Evolutionary conservation across 75 land plant genomes (phyloP), one percentile per base, ranked within the genome.

Genomic region (Isoetes taiwanensis): DNA sequence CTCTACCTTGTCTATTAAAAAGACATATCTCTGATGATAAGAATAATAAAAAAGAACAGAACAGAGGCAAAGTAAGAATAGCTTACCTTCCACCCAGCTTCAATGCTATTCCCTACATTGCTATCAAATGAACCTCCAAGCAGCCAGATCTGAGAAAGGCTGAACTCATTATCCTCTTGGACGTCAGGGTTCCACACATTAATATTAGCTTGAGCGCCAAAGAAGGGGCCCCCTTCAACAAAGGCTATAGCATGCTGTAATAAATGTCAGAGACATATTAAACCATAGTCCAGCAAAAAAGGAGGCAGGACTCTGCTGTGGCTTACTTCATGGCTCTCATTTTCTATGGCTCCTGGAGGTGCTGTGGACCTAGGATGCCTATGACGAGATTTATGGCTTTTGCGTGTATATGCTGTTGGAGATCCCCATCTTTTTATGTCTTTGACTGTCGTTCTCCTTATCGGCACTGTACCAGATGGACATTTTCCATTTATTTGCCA

Each of bases 81-180:
- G 4, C 50, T 46, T 46, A 46, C 50, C 23, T 46, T 16, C 50
- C 50, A 46, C n/a, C 50, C 50, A n/a, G 50, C 50, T n/a, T 46
- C 50, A 4, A 46, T 46, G 50, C 50, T 46, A 23, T 46, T 46
- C 12, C 50, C 50, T 46, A 23, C 25, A 46, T 19, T 19, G 6
- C 50, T 23, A n/a, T n/a, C n/a, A n/a, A 46, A n/a, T 37, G 39
- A 9, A 37, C 39, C 39, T 9, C 39, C 39, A 4, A 46, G 16
- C 8, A 46, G 16, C 50, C 50, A 46, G 12, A 46, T 23, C 23
- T 46, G 50, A 6, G 50, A 46, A 23, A 46, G 50, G 50, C 50
- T 46, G 16, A 46, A 46, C 16, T 46, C 50, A 46, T 16, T 19
- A n/a, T 16, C 23, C 23, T 8, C 16, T 16, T 46, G 21, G 21